Conservation (phyloP, 2,329 filamentous ascomycete species). For the Paraphoma chrysanthemicola region DNA sequence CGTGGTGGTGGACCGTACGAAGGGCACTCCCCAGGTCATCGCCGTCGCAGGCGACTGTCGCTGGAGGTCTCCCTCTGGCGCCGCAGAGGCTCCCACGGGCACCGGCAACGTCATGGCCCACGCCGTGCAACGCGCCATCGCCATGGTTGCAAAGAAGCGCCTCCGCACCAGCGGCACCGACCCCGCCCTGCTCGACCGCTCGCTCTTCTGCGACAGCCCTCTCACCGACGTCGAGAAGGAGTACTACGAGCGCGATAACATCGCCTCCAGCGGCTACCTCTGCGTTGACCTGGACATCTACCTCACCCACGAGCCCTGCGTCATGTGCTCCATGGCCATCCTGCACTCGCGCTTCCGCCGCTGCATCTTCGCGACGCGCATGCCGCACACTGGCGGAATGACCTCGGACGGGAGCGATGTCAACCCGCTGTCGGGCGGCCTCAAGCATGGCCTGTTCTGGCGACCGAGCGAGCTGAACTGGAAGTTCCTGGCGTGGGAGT, state of each 20-base stretch:
- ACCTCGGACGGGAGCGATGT: slow-evolving; percentile 66
- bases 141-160: slow-evolving; percentile 74
- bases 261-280: slow-evolving; percentile 82
- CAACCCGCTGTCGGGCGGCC: slow-evolving; percentile 22
- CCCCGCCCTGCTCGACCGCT: slow-evolving; percentile 36
- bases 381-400: slow-evolving; percentile 82
- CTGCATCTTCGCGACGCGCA: slow-evolving; percentile 79
- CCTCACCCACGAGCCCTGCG: slow-evolving; percentile 92
- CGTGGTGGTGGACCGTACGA: slow-evolving; percentile 71
- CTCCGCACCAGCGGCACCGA: slow-evolving; percentile 46
- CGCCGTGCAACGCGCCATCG: slow-evolving; percentile 78
- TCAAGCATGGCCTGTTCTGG: slow-evolving; percentile 70
- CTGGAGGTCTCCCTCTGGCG: slow-evolving; percentile 58
- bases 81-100: slow-evolving; percentile 35
- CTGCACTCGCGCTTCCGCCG: slow-evolving; percentile 91
- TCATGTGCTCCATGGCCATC: slow-evolving; percentile 97
- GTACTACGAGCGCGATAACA: slow-evolving; percentile 67
- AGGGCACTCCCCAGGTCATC: slow-evolving; percentile 62
- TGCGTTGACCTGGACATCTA: slow-evolving; percentile 95
- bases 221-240: slow-evolving; percentile 70
- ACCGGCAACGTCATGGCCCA: slow-evolving; percentile 80
- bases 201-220: slow-evolving; percentile 71
- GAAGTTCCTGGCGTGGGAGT: slow-evolving; percentile 84
- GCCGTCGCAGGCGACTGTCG: slow-evolving; percentile 80
- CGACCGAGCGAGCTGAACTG: slow-evolving; percentile 78